Evolutionary conservation across 768 basidiomycete species (phyloP), one percentile per base, ranked within the genome.

Genomic region (Lyophyllum semitale): DNA sequence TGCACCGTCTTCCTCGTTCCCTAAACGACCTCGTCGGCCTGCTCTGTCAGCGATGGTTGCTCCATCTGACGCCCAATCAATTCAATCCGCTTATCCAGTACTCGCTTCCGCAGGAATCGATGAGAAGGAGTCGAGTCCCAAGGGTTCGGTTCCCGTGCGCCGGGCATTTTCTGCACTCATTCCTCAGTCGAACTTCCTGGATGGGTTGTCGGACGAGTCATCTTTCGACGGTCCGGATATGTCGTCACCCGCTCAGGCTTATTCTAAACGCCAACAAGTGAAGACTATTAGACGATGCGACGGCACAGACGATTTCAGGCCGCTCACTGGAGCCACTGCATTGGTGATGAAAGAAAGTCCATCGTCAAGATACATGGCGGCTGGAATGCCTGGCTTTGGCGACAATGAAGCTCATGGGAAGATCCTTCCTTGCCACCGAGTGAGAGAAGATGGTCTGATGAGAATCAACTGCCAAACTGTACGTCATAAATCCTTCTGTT

Each of bases 361-460:
- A 11, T 80, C 81, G 4, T 72, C 79, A 7, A 83, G 81, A 56
- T 81, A 79, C 48, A 72, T 82, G 70, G 73, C 77, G 23, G 78
- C 79, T 23, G 91, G 87, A 41, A 70, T 93, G 48, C 87, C 90
- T 48, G 89, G 94, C 0, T 97, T 95, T 71, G 91, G 95, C 15
- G 93, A 94, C 62, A 94, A 94, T 64, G 97, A 99, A 69, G 85
- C 90, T 35, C 79, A 87, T 56, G 96, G 96, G 35, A 99, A 98
- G 74, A 84, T 95, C 61, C 70, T 99, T 57, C 95, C 95, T 29
- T 99, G 97, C 71, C 89, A 93, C 67, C 84, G 89, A 48, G 95
- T 97, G 45, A 87, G 88, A 42, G 95, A 98, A 66, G 97, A 99
- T 65, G 96, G 97, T 3, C 69, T 99, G 48, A 96, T 98, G 86